These are phyloP conservation scores for Vitis hybrid DNA, from an alignment of 177 flowering plant species.

Conservation along the genomic window DNA sequence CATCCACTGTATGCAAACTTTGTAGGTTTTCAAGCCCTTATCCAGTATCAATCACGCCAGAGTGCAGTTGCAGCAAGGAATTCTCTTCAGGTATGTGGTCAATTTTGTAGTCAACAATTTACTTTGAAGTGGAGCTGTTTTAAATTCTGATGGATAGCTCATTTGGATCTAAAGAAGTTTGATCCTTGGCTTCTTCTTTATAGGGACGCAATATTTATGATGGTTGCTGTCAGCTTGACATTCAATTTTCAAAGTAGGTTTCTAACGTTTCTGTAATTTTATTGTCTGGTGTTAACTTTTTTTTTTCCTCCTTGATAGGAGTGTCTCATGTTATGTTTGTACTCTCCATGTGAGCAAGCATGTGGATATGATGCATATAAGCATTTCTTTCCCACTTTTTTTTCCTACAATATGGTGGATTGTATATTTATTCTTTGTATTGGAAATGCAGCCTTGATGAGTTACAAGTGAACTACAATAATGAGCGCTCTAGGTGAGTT, in stretches of 20 bases:
- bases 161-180: not conserved
- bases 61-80: constrained; percentile 81
- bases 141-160: constrained; percentile 2
- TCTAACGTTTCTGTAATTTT: not conserved
- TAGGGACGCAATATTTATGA: constrained; percentile 98
- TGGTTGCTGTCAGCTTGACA: constrained; percentile 98
- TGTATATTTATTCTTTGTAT: constrained; percentile 7
- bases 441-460: constrained; percentile 72
- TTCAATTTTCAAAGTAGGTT: constrained; percentile 92
- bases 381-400: not conserved
- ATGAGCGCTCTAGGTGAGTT: constrained; percentile 88
- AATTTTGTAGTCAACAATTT: not conserved
- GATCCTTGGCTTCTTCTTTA: constrained; percentile 9
- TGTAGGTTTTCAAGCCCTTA: constrained; percentile 95
- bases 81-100: constrained; percentile 68
- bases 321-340: too few species aligned
- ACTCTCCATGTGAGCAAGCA: too few species aligned
- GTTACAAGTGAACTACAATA: constrained; percentile 94
- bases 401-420: not conserved
- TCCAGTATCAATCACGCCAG: constrained; percentile 79
- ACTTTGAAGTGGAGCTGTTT: not conserved
- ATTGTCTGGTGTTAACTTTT: not conserved
- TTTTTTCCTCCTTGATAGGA: not conserved
- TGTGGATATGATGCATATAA: not conserved
- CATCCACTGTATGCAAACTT: constrained; percentile 10